Base-by-base conservation (phyloP, 495 filamentous ascomycete species). In the Aspergillus avenaceus region DNA sequence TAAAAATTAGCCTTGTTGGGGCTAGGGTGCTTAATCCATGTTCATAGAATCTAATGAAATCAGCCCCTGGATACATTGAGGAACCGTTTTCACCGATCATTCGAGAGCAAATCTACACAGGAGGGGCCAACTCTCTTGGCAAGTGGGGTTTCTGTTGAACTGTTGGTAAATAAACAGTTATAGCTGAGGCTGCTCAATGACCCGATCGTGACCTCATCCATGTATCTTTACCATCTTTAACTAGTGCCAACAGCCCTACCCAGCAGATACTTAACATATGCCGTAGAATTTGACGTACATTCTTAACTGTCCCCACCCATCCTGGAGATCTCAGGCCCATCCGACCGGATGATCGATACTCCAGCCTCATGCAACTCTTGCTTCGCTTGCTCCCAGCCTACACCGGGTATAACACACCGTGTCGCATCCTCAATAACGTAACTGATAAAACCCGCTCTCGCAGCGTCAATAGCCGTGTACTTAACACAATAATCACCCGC, bases 401-500 rank as follows among this genome's bases (percentile, higher is more conserved):
- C 56, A 0, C 54, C 69, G 16, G 73, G 63, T 58, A 84, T 80
- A 5, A 96, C 88, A 43, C 86, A 76, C 62, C 72, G 82, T 7
- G 85, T 90, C 23, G 76, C 88, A 58, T 97, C 92, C 59, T 84
- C 79, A 14, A 97, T 70, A 29, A 97, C 78, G 64, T 75, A 86
- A 32, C 85, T 87, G 54, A 62, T 69, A 56, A 93, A 97, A 2
- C 91, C 92, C 63, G 86, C 84, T 58, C 73, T 79, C 8, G 69
- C 79, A 7, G 90, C 85, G 74, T 96, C 87, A 18, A 87, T 55
- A 2, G 90, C 92, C 41, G 87, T 95, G 53, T 61, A 73, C 63
- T 83, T 85, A 38, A 98, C 93, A 66, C 93, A 98, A 64, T 85
- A 95, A 67, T 97, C 93, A 25, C 80, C 84, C 28, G 93, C 91